Base-by-base conservation (phyloP, 805 yeast species). In the Suhomyces kilbournensis region DNA sequence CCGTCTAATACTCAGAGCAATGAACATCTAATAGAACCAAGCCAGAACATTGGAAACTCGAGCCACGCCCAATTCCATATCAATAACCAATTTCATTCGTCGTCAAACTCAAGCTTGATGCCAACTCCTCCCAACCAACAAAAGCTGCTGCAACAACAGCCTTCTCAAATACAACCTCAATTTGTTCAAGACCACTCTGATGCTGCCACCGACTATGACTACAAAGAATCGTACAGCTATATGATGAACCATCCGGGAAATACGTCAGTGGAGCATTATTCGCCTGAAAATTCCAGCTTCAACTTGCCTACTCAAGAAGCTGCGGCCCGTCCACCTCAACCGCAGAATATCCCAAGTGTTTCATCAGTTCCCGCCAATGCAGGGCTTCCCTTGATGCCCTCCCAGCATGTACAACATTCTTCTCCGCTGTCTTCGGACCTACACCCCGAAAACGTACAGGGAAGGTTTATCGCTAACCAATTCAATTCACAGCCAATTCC, bases 181-280 rank as follows among this genome's bases (percentile, higher is more conserved):
- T 17, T 38, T 4, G 45, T 34, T 26, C 52, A 46, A 5, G 48
- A 49, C 26, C 46, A 49, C 10, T 46, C 50, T 10, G 57, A 54
- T 15, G 49, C 19, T 42, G 47, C 45, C 9, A 39, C 44, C 17
- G 58, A 55, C 10, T 53, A 53, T 20, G 58, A 55, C 23, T 55
- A 51, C 45, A 52, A 52, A 39, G 58, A 55, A 23, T 51, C 55
- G 17, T 55, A 55, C 43, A 51, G 54, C 40, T 53, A 55, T 35
- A 44, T 47, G 47, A 44, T 50, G 50, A 47, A 30, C 17, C 54
- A 44, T 20, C 43, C 48, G 7, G 50, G 26, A 7, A 46, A 30
- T 20, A 35, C 47, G 4, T 39, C 48, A 1, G 25, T 35, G 7
- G 56, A 48, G 10, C 48, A 40, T n/a, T 53, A 47, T 40, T 50